These are phyloP conservation scores for Mucor plumbeus DNA, from an alignment of 371 early-diverging fungal genomes.

Conservation along the genomic window DNA sequence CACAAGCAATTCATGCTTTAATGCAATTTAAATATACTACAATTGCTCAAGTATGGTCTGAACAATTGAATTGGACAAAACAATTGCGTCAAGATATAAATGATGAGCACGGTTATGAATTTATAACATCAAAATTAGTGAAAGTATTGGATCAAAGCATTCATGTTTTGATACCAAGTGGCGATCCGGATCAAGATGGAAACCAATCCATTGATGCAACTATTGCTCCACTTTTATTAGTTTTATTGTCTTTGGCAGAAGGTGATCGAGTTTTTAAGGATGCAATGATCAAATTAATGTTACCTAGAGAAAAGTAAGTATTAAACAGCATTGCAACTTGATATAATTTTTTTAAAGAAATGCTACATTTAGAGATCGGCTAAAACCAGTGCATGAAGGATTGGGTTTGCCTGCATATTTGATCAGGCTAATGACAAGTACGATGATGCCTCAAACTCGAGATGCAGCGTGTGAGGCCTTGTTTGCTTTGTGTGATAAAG, in stretches of 20 bases:
- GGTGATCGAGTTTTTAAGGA: conserved; percentile 47
- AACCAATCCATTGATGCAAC: conserved; percentile 61
- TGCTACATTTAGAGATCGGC: conserved; percentile 63
- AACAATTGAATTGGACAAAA: conserved; percentile 27
- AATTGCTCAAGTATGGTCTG: conserved; percentile 43
- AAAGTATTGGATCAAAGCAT: conserved; percentile 36
- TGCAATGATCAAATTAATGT: conserved; percentile 41
- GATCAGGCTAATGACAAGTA: conserved; percentile 78
- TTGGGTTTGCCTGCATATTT: conserved; percentile 64
- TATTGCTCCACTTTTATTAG: conserved; percentile 70
- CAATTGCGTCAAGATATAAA: neutral
- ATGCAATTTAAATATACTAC: conserved; percentile 63
- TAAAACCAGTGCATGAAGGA: conserved; percentile 77
- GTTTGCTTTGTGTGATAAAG: conserved; percentile 76
- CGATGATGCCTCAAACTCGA: conserved; percentile 65
- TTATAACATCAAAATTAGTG: conserved; percentile 23
- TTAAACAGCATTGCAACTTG: neutral
- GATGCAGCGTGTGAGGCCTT: conserved; percentile 76
- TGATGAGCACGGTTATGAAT: conserved; percentile 10
- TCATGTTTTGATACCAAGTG: conserved; percentile 47
- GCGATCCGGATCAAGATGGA: conserved; percentile 54
- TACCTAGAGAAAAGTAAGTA: conserved; percentile 72
- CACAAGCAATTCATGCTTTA: conserved; percentile 76
- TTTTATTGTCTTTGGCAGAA: conserved; percentile 54
- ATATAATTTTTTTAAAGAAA: neutral